phyloP scores from a whole-genome alignment of 75 land plant species.

The Selaginella moellendorffii region DNA sequence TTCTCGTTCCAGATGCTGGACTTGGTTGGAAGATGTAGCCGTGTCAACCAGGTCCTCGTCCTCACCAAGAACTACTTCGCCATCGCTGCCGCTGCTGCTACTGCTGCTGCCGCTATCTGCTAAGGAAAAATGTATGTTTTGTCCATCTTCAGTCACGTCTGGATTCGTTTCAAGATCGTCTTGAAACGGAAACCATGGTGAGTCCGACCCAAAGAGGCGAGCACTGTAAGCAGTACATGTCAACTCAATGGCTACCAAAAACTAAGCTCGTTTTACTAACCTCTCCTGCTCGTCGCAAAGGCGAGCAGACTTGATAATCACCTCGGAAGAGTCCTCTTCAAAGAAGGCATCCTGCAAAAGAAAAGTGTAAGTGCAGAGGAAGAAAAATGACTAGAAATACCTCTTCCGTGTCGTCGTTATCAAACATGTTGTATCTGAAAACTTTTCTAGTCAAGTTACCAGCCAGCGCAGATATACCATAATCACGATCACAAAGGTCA shows the following conservation, averaged over 20 bases:
- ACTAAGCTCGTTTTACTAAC: not conserved
- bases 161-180: not conserved
- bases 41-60: constrained; percentile 51
- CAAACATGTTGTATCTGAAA: not conserved
- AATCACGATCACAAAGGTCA: not conserved
- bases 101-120: not conserved
- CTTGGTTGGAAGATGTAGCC: constrained; percentile 23
- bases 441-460: not conserved
- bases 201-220: not conserved
- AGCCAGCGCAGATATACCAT: not conserved
- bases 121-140: not conserved
- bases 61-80: constrained; percentile 35
- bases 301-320: not conserved
- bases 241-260: not conserved
- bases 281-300: not conserved
- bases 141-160: not conserved
- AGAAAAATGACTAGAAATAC: not conserved
- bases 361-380: not conserved
- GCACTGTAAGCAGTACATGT: not conserved
- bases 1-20: no score
- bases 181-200: constrained; percentile 10
- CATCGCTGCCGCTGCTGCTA: constrained; percentile 7
- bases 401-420: not conserved
- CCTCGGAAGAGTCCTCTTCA: not conserved
- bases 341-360: not conserved